phyloP scores from a whole-genome alignment of 176 grass and related monocot genomes.

The Tuctoria greenei region DNA sequence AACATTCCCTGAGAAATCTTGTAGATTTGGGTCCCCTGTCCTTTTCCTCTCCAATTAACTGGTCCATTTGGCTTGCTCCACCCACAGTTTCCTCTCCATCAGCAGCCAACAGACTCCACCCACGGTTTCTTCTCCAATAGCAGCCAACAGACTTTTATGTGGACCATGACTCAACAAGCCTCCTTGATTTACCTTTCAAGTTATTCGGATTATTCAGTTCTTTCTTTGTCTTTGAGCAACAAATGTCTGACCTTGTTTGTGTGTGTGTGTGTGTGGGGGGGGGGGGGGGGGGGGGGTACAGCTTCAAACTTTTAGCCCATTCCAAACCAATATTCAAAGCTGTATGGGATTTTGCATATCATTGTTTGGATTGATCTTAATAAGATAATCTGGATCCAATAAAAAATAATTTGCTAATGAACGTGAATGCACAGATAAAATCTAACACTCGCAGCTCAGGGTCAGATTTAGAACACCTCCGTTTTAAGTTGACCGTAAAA shows the following conservation, averaged over 20 bases:
- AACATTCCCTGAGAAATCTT: not conserved
- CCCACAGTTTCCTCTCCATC: not conserved
- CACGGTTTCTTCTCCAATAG: not conserved
- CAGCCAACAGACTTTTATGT: not conserved
- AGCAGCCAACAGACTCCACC: too few relatives aligned
- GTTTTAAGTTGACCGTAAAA: constrained; percentile 25
- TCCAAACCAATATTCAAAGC: not conserved
- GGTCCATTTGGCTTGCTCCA: not conserved
- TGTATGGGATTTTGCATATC: not conserved
- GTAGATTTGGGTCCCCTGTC: not conserved
- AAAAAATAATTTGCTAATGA: not conserved
- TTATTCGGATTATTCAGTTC: too few relatives aligned
- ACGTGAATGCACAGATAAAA: constrained; percentile 1
- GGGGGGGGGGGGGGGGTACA: too few relatives aligned
- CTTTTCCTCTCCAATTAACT: not conserved
- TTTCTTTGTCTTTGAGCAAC: too few relatives aligned
- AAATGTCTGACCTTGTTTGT: too few relatives aligned
- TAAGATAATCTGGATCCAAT: not conserved
- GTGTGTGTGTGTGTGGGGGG: too few relatives aligned
- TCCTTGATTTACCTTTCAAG: too few relatives aligned
- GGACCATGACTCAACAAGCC: too few relatives aligned
- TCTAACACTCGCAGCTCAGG: not conserved
- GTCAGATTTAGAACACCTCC: not conserved
- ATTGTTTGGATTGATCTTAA: not conserved
- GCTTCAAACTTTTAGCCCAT: too few relatives aligned